Percentiles rank a stretch among this genome's conserved stretches.
phyloP scores from a whole-genome alignment of 805 yeast species.

The Nakazawaea wyomingensis region DNA sequence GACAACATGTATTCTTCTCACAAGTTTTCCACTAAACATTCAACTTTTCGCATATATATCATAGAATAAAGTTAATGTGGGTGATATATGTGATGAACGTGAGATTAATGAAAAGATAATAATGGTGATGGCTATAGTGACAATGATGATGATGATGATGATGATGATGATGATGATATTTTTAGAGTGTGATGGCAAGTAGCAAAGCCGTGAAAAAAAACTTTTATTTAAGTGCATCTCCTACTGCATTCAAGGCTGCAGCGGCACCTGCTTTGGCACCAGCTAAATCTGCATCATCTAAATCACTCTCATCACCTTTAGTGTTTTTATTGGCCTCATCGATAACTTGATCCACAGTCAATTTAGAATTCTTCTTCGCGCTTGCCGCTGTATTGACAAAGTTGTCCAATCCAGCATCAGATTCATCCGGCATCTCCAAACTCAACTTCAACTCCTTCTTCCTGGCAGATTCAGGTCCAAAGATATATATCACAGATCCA shows the following conservation, averaged over 20 bases:
- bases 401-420: constrained; percentile 7
- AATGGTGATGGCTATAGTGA: too few species aligned
- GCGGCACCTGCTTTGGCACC: constrained; percentile 4
- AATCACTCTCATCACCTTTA: background rate
- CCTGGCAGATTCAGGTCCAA: constrained; percentile 22
- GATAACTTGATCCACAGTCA: constrained; percentile 12
- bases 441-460: constrained; percentile 10
- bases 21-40: too few species aligned
- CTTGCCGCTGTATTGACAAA: constrained; percentile 12
- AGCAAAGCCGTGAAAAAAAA: background rate
- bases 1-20: too few species aligned
- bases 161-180: too few species aligned
- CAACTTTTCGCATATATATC: too few species aligned
- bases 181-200: too few species aligned
- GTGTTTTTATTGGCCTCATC: constrained; percentile 6
- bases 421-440: constrained; percentile 19
- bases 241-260: background rate
- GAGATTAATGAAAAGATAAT: too few species aligned
- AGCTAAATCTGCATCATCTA: background rate
- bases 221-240: background rate
- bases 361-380: constrained; percentile 10
- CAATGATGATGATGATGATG: too few species aligned
- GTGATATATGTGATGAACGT: too few species aligned
- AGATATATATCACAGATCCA: constrained; percentile 26
- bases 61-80: too few species aligned